Evolutionary conservation across 2,329 filamentous ascomycete genomes (phyloP), one percentile per base, ranked within the genome.

Genomic region (Clonostachys byssicola): DNA sequence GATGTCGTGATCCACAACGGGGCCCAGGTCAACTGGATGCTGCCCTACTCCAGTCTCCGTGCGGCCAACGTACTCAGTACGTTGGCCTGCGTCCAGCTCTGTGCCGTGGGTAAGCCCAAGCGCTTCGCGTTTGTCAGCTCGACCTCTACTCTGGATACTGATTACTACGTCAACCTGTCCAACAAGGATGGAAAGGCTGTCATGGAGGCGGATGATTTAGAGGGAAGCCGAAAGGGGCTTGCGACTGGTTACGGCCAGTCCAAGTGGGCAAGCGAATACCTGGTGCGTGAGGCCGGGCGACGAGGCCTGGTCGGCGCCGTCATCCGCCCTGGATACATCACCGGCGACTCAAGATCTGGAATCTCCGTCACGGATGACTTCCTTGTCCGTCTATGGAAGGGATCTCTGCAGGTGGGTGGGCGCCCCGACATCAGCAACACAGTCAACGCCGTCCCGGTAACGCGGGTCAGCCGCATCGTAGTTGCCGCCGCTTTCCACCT

Each of bases 231-330:
- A 38, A 83, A 74, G 45, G 89, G 89, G 33, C 81, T 96, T 2
- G 83, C 83, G 36, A 96, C 89, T 1, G 92, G 92, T 6, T 96
- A 96, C 58, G 92, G 92, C 4, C 92, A 96, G 65, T 83, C 81
- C 54, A 96, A 97, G 70, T 96, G 91, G 91, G 88, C 81, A 6
- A 70, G 72, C 7, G 80, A 85, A 56, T 70, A 80, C 44, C 75
- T 96, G 43, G 80, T 91, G 18, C 80, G 88, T 20, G 87, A 89
- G 63, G 92, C 92, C 23, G 89, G 91, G 44, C 74, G 74, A 48
- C 80, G 89, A 47, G 92, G 92, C 12, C 79, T 96, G 3, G 72
- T 70, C 13, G 92, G 89, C 14, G 78, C 85, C 18, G 81, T 96
- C 40, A 74, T 96, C 43, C 83, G 92, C 12, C 86, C 92, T 5